Conservation (phyloP, 345 rosid genomes). For the Euphorbia tirucalli region DNA sequence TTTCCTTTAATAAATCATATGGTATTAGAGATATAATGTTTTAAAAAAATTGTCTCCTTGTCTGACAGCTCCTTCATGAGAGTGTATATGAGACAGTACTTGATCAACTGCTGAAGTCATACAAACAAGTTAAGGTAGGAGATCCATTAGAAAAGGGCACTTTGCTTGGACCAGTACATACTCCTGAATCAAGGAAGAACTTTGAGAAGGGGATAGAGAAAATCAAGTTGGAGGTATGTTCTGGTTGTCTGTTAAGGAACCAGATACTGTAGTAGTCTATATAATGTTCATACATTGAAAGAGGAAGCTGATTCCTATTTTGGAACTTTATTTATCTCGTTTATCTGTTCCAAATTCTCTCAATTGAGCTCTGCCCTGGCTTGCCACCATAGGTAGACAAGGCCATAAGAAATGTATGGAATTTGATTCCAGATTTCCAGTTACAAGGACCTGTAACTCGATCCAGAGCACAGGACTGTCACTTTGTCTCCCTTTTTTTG, state of each 20-base stretch:
- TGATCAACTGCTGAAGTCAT: constrained; percentile 65
- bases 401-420: too few species aligned
- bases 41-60: constrained; percentile 16
- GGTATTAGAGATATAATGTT: not conserved
- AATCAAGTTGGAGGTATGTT: constrained; percentile 81
- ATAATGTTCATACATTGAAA: too few species aligned
- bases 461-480: too few species aligned
- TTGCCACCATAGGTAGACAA: too few species aligned
- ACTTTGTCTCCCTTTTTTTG: not conserved
- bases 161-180: constrained; percentile 84
- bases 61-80: constrained; percentile 79
- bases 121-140: constrained; percentile 90
- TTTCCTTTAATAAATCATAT: constrained; percentile 16
- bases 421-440: too few species aligned
- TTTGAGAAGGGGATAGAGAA: constrained; percentile 77
- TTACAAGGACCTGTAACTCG: too few species aligned
- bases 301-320: too few species aligned
- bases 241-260: constrained; percentile 13
- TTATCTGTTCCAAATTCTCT: too few species aligned
- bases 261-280: too few species aligned
- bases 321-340: too few species aligned
- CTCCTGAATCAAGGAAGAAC: constrained; percentile 67
- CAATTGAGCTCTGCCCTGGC: too few species aligned
- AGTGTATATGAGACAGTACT: constrained; percentile 64
- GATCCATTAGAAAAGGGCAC: constrained; percentile 83